Conservation (phyloP, 1,139 yeast genomes). For the Pichiaceae sp. region DNA sequence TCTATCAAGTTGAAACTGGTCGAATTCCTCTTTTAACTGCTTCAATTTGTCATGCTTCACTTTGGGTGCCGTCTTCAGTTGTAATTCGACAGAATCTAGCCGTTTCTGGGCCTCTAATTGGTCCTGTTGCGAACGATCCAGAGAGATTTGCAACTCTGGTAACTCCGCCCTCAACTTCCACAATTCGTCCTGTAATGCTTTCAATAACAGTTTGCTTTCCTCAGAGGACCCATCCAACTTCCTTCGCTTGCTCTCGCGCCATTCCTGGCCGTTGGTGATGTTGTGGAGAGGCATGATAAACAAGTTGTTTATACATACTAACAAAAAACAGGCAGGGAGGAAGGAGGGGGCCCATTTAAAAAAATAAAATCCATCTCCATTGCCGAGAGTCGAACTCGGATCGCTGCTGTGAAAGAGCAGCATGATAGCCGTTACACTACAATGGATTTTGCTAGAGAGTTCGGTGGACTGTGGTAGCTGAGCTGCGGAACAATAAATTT, state of each 20-base stretch:
- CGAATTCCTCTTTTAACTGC: slow-evolving; percentile 8
- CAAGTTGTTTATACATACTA: too few species aligned
- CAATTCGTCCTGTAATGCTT: slow-evolving; percentile 9
- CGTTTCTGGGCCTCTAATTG: slow-evolving; percentile 6
- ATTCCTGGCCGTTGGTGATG: not conserved
- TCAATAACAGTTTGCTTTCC: not conserved
- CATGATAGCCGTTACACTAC: not conserved
- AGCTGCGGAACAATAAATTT: too few species aligned
- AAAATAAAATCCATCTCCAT: too few species aligned
- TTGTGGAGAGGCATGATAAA: not conserved
- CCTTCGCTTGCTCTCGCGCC: not conserved
- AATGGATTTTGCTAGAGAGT: not conserved
- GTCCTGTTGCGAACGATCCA: slow-evolving; percentile 12
- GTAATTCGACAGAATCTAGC: slow-evolving; percentile 11
- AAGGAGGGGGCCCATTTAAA: slow-evolving; percentile 1
- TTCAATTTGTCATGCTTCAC: slow-evolving; percentile 6
- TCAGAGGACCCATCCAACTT: not conserved
- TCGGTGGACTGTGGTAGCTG: not conserved
- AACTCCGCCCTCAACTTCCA: slow-evolving; percentile 17
- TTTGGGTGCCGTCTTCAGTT: slow-evolving; percentile 8
- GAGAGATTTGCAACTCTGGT: slow-evolving; percentile 17
- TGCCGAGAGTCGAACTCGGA: not conserved
- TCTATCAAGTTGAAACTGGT: slow-evolving; percentile 8
- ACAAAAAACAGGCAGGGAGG: too few species aligned
- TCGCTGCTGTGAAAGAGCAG: not conserved